Evolutionary conservation across 108 stramenopile genomes (phyloP), one percentile per base, ranked within the genome.

Genomic region (Skeletonema costatum): DNA sequence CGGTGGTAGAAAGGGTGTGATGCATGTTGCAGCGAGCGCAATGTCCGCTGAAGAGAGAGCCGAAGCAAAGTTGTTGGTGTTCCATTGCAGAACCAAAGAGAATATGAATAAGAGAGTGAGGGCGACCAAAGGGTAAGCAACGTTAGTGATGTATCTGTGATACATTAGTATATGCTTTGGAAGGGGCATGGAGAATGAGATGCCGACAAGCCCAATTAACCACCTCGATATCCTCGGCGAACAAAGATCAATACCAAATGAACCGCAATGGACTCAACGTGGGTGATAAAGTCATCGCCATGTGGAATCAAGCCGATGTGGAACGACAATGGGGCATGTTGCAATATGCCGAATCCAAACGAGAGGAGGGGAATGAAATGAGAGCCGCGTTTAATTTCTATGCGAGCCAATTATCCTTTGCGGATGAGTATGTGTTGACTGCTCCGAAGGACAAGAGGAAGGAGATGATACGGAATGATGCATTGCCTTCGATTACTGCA

Each of bases 321-420:
- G 78, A 77, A 70, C 58, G 83, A 29, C 83, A 84, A 66, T 84
- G 74, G 78, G 83, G 83, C 0, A 80, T 84, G 67, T 39, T 84
- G 0, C 83, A 84, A 71, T 75, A 73, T 33, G 39, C 73, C 16
- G 83, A 84, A 71, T 36, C 30, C 0, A 68, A 80, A 46, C 50
- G 36, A 19, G 83, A 80, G 66, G n/a, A 63, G 32, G n/a, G 14
- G 14, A 80, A 76, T 66, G 74, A 80, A 8, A 62, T 84, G 59
- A 67, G 78, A 6, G 78, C 78, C 0, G 85, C 81, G 38, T 79
- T 82, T 30, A 86, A 86, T 68, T 78, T 69, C 17, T 86, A 86
- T 39, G 60, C 81, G 6, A 48, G 44, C 10, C 77, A 82, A 36
- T 21, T 86, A n/a, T 17, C 68, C 2, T 86, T 81, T 66, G 59